A percentile compares a stretch with the other conserved stretches of the same genome.
Conservation (phyloP, 2,329 filamentous ascomycete genomes). For the Aureobasidium uvarum region DNA sequence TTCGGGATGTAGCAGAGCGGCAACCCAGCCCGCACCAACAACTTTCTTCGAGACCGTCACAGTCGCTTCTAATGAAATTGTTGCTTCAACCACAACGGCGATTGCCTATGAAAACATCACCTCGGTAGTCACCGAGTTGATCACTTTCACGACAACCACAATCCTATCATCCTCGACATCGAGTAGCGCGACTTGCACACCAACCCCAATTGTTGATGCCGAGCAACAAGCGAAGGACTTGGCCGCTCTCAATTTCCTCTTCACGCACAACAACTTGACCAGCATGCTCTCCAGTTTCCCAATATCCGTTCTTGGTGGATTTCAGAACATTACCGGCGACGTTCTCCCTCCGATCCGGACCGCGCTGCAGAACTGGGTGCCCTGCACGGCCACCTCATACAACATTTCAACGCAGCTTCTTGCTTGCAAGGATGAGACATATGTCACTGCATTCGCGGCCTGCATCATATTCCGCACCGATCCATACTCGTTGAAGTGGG, state of each 20-base stretch:
- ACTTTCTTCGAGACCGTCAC: neutral
- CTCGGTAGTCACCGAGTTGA: neutral
- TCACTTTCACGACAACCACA: neutral
- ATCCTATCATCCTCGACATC: neutral
- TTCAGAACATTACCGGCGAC: neutral
- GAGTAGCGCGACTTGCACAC: neutral
- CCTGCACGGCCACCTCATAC: neutral
- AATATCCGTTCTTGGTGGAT: neutral
- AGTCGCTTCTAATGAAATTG: neutral
- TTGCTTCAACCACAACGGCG: neutral
- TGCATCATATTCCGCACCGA: neutral
- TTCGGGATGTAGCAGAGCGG: neutral
- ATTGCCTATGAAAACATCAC: neutral
- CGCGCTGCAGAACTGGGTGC: neutral
- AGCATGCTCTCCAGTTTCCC: neutral
- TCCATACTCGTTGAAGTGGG: neutral
- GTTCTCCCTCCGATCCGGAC: neutral
- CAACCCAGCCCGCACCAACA: neutral
- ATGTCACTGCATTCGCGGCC: neutral
- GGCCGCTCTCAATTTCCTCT: neutral
- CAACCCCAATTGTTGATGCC: neutral
- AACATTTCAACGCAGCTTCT: neutral
- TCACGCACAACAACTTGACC: neutral
- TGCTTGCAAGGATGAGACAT: neutral
- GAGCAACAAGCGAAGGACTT: neutral